Base-by-base conservation (phyloP, 331 rosid species). In the Ulmus americana region DNA sequence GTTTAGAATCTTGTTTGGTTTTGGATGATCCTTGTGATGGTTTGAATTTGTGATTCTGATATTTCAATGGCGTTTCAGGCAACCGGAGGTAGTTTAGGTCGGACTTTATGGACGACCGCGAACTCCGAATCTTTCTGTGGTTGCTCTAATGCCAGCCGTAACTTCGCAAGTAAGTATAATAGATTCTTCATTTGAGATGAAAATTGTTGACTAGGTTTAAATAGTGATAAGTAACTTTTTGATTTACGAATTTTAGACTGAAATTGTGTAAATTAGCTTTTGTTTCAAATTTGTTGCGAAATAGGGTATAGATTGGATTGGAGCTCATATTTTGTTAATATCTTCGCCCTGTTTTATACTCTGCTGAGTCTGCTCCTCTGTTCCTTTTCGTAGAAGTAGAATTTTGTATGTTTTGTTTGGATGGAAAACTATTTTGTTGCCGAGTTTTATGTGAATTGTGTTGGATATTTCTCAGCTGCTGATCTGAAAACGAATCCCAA, bases 31-130 rank as follows among this genome's bases (percentile, higher is more conserved):
- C 28, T 61, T 11, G 22, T 69, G 14, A 15, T 16, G 18, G 47
- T 40, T 55, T 46, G 7, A 40, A 48, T 70, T 55, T 42, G 51
- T n/a, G 35, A 41, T 7, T 63, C 65, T 42, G 41, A 14, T 16
- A 18, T 59, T 35, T 0, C 10, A 13, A 49, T 64, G 15, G 47
- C 45, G 5, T 39, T 67, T 7, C 52, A 88, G 95, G 79, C 44
- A 5, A 60, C 51, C 54, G 87, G 84, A 74, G 81, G 71, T 16
- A 67, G 80, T 51, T 78, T 64, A 47, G 82, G 39, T 42, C 90
- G 72, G 50, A 72, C 83, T 83, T 45, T 88, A 61, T 91, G 97
- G 97, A 78, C 69, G 28, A 74, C 92, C 7, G 60, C 10, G 53
- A 61, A 70, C 53, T 85, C 94, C 3, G 48, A 76, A 18, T 55